Conservation (phyloP, 2,329 filamentous ascomycete genomes). For the Aspergillus versicolor region DNA sequence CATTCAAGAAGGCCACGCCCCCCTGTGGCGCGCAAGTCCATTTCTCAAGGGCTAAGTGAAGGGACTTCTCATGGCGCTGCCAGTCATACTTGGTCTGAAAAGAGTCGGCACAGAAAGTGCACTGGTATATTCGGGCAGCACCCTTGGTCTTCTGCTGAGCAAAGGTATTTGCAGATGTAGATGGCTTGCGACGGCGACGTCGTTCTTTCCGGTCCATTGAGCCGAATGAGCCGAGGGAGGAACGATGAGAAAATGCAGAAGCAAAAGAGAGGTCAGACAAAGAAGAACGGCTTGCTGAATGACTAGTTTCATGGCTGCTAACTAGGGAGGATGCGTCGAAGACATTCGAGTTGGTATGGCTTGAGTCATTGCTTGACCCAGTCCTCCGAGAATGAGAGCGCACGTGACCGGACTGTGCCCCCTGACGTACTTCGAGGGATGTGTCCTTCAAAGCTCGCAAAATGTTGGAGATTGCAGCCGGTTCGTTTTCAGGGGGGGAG, state of each 20-base stretch:
- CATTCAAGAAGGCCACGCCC: conserved; percentile 51
- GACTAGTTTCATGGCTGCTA: conserved; percentile 55
- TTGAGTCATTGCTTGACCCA: conserved; percentile 54
- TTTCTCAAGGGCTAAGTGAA: conserved; percentile 57
- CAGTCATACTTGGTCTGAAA: conserved; percentile 60
- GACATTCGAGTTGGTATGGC: conserved; percentile 51
- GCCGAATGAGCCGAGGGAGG: conserved; percentile 55
- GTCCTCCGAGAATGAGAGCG: conserved; percentile 38
- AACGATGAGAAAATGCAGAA: conserved; percentile 57
- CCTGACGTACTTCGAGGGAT: conserved; percentile 34
- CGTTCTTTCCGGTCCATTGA: conserved; percentile 61
- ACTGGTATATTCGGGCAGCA: conserved; percentile 53
- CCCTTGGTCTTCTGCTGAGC: conserved; percentile 42
- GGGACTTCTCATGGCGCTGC: conserved; percentile 59
- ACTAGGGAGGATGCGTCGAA: conserved; percentile 51
- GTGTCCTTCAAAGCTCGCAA: conserved; percentile 56
- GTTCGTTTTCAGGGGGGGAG: conserved; percentile 68
- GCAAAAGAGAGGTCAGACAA: conserved; percentile 55
- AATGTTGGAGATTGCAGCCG: conserved; percentile 64
- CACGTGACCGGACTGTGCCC: conserved; percentile 32
- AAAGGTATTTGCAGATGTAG: conserved; percentile 42
- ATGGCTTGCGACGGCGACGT: conserved; percentile 53
- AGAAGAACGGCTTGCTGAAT: conserved; percentile 53
- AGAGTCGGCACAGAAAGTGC: conserved; percentile 58
- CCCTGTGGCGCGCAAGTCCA: conserved; percentile 62